phyloP scores from a whole-genome alignment of 2,329 filamentous ascomycete genomes.

The Aspergillus arachidicola region DNA sequence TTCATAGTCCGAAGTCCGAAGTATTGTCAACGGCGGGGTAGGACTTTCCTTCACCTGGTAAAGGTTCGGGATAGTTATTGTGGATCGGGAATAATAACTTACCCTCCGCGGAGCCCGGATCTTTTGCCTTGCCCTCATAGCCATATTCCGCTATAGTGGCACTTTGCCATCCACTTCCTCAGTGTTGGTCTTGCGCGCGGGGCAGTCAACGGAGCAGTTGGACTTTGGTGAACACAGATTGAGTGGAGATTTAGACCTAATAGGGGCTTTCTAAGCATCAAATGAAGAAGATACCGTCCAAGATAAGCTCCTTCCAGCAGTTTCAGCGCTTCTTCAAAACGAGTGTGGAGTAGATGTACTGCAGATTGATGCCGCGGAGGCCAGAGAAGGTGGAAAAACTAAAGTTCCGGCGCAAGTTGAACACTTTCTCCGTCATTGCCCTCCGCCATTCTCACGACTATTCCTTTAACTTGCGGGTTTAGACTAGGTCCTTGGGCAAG shows the following conservation, averaged over 20 bases:
- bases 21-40: background rate
- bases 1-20: background rate
- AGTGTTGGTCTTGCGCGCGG: conserved; percentile 12
- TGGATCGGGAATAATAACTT: conserved; percentile 38
- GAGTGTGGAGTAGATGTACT: background rate
- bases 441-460: background rate
- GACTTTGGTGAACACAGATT: background rate
- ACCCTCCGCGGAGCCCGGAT: conserved; percentile 70
- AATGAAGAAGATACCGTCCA: background rate
- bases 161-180: conserved; percentile 14
- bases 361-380: conserved; percentile 21
- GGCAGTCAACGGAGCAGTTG: conserved; percentile 11
- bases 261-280: background rate
- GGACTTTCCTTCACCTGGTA: conserved; percentile 1
- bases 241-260: background rate
- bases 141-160: conserved; percentile 40
- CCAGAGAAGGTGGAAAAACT: conserved; percentile 27
- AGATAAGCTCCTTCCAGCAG: background rate
- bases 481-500: background rate
- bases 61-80: conserved; percentile 1
- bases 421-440: conserved; percentile 12
- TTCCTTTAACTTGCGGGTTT: background rate
- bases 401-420: conserved; percentile 28
- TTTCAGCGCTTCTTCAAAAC: background rate
- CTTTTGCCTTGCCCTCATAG: conserved; percentile 61